A percentile compares a stretch with the other conserved stretches of the same genome.
Conservation (phyloP, 75 land plant genomes). For the Chamaecyparis obtusa region DNA sequence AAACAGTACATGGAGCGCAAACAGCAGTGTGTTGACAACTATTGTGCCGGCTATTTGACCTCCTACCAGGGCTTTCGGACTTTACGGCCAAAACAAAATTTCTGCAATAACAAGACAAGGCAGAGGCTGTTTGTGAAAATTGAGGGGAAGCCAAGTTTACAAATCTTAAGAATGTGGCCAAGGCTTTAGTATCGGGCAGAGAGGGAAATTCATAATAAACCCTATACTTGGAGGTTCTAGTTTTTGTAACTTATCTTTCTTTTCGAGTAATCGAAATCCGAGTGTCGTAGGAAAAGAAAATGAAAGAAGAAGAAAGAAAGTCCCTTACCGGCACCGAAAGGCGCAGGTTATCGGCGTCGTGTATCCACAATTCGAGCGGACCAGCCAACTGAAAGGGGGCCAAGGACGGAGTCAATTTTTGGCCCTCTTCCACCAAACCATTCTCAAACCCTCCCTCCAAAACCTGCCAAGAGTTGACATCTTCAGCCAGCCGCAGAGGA, state of each 20-base stretch:
- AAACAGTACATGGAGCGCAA: too few relatives aligned
- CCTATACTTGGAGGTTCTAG: not conserved
- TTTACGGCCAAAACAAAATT: too few relatives aligned
- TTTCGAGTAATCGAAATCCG: not conserved
- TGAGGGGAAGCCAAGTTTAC: too few relatives aligned
- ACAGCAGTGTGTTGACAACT: too few relatives aligned
- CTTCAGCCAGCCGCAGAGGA: slow-evolving; percentile 83
- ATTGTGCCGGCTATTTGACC: too few relatives aligned
- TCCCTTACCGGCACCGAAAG: slow-evolving; percentile 72
- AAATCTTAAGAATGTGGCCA: too few relatives aligned
- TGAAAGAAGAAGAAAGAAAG: not conserved
- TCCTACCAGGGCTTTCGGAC: too few relatives aligned
- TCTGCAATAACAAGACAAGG: too few relatives aligned
- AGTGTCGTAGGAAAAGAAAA: not conserved
- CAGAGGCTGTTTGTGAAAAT: too few relatives aligned
- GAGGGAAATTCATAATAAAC: too few relatives aligned
- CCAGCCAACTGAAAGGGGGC: slow-evolving; percentile 39
- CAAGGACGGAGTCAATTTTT: not conserved
- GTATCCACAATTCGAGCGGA: slow-evolving; percentile 11
- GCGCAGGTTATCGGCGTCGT: slow-evolving; percentile 55
- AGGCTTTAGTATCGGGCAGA: too few relatives aligned
- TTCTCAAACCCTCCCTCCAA: slow-evolving; percentile 10
- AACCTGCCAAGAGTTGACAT: slow-evolving; percentile 70
- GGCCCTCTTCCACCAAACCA: not conserved
- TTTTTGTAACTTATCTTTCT: not conserved